Evolutionary conservation across 2,329 filamentous ascomycete species (phyloP).

Genomic region (Penicillium rolfsii): DNA sequence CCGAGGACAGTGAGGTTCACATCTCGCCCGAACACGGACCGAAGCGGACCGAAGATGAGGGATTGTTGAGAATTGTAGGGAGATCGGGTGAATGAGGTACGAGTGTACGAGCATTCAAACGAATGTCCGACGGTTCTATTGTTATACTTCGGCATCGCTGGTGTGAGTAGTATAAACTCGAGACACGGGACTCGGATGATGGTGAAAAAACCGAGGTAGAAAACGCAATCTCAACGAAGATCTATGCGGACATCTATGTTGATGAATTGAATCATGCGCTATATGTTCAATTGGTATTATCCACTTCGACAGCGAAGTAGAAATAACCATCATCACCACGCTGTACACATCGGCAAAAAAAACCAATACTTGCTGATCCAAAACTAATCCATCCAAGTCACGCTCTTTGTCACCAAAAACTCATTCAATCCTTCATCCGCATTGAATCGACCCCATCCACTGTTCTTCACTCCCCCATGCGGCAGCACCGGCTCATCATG

Average conservation of each 20-base stretch:
- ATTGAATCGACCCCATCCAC: slow-evolving; percentile 64
- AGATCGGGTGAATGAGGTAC: neutral
- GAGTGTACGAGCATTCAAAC: neutral
- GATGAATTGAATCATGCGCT: neutral
- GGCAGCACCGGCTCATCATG: slow-evolving; percentile 65
- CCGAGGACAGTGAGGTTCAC: slow-evolving; percentile 11
- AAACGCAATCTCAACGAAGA: neutral
- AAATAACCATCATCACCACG: neutral
- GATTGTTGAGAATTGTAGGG: neutral
- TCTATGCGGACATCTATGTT: no score
- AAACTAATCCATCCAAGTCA: slow-evolving; percentile 58
- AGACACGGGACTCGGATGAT: neutral
- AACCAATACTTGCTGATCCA: neutral
- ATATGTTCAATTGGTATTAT: neutral
- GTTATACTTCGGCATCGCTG: neutral
- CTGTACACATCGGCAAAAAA: neutral
- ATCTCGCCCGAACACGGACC: slow-evolving; percentile 16
- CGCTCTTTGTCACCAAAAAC: slow-evolving; percentile 64
- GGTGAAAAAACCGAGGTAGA: neutral
- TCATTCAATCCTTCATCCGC: slow-evolving; percentile 58
- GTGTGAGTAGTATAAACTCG: neutral
- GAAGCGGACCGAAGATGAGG: neutral
- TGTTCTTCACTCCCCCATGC: slow-evolving; percentile 65
- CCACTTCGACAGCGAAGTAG: no score
- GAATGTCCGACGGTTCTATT: neutral